phyloP scores from a whole-genome alignment of 2,329 filamentous ascomycete genomes.

The Cladophialophora yegresii region DNA sequence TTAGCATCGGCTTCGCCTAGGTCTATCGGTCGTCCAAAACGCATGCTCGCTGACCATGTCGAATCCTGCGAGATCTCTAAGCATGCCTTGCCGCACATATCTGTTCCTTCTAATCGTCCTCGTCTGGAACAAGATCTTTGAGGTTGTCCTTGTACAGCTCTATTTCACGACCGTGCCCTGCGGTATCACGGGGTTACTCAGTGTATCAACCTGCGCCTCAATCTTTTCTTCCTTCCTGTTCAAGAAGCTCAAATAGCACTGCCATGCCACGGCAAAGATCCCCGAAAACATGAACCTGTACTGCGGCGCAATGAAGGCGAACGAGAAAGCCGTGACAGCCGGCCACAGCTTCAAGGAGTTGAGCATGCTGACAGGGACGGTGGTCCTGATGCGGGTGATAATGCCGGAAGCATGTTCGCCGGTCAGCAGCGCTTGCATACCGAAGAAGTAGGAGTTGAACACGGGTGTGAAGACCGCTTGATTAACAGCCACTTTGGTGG shows the following conservation, averaged over 20 bases:
- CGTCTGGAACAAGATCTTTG: background rate
- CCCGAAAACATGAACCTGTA: constrained; percentile 80
- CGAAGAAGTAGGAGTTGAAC: constrained; percentile 83
- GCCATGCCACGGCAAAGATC: constrained; percentile 81
- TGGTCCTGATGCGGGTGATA: constrained; percentile 69
- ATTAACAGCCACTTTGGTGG: constrained; percentile 76
- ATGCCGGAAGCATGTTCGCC: constrained; percentile 67
- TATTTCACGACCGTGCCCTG: constrained; percentile 18
- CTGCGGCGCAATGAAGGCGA: constrained; percentile 77
- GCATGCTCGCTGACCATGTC: background rate
- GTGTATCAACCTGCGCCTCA: constrained; percentile 27
- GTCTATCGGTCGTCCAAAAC: background rate
- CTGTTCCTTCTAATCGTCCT: background rate
- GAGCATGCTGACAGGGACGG: constrained; percentile 72
- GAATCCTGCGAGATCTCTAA: background rate
- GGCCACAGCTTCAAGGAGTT: constrained; percentile 91
- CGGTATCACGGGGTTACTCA: constrained; percentile 24
- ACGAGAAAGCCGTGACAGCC: constrained; percentile 79
- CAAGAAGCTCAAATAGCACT: constrained; percentile 75
- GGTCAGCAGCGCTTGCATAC: constrained; percentile 71
- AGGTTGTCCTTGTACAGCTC: background rate
- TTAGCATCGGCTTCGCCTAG: background rate
- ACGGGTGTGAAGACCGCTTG: constrained; percentile 78
- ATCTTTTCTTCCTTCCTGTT: constrained; percentile 36
- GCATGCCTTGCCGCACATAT: background rate